These are phyloP conservation scores for Suhomyces tanzawaensis DNA, from an alignment of 805 yeast genomes.

Conservation along the genomic window DNA sequence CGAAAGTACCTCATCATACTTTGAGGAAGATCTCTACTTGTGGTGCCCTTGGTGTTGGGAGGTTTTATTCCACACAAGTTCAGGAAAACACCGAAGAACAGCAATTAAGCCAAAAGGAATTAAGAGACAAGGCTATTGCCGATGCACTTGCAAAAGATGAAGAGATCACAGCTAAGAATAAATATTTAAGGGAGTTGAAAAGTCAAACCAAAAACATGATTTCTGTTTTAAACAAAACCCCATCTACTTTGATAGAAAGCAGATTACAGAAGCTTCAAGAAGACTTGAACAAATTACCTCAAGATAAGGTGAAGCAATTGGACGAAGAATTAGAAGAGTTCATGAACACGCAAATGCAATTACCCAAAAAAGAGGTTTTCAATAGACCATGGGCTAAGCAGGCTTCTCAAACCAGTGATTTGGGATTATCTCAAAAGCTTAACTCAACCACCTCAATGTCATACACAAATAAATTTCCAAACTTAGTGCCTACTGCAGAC, in stretches of 20 bases:
- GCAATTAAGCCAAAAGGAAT: slow-evolving; percentile 23
- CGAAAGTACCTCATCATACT: not conserved
- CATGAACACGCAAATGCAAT: slow-evolving; percentile 29
- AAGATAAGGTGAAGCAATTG: slow-evolving; percentile 35
- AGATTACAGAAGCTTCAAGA: slow-evolving; percentile 30
- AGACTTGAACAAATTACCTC: slow-evolving; percentile 28
- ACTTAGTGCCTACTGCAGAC: slow-evolving; percentile 57
- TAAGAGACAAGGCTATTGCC: slow-evolving; percentile 41
- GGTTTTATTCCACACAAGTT: slow-evolving; percentile 1
- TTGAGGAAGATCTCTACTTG: not conserved
- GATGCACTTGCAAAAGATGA: slow-evolving; percentile 45
- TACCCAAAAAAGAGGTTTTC: slow-evolving; percentile 28
- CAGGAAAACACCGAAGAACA: slow-evolving; percentile 1
- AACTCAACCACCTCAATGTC: slow-evolving; percentile 33
- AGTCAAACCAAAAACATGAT: slow-evolving; percentile 25
- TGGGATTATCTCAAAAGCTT: slow-evolving; percentile 14
- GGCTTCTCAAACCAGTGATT: not conserved
- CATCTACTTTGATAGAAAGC: slow-evolving; percentile 27
- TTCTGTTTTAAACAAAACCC: slow-evolving; percentile 33
- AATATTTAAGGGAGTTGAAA: slow-evolving; percentile 33
- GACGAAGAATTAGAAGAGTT: slow-evolving; percentile 42
- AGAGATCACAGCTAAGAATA: slow-evolving; percentile 35
- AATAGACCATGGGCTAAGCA: slow-evolving; percentile 35
- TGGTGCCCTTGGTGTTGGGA: not conserved
- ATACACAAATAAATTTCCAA: slow-evolving; percentile 48